Evolutionary conservation across 2,329 filamentous ascomycete genomes (phyloP), one percentile per base, ranked within the genome.

Genomic region (Apiospora koreana): DNA sequence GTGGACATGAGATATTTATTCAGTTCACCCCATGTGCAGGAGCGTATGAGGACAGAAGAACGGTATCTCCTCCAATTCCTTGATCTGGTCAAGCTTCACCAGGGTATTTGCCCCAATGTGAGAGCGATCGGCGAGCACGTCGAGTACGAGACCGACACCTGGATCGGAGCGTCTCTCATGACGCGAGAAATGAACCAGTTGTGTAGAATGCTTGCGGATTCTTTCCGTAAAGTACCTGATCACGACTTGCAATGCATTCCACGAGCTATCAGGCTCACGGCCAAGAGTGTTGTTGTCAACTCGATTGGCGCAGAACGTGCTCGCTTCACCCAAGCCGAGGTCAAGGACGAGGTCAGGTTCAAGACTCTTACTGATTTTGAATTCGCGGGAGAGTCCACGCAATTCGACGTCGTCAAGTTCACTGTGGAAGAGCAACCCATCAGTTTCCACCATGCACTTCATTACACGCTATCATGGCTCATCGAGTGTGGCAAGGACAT

Each of bases 111-210:
- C 76, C 96, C 96, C 1, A 99, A 98, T 76, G 87, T 95, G 35
- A 89, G 97, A 72, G 96, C 95, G 2, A 89, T 98, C 28, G 94
- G 95, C 21, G 96, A 98, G 78, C 96, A 99, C 79, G 93, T 99
- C 42, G 97, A 99, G 80, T 99, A 98, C 78, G 96, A 99, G 81
- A 97, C 95, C 1, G 97, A 99, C 81, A 93, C 94, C 25, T 99
- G 96, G 96, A 98, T 99, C 68, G 97, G 94, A 70, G 95, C 96
- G 3, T 97, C 95, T 8, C 87, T 98, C 67, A 93, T 99, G 70
- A 98, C 96, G 67, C 89, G 95, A 67, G 95, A 99, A 80, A 95
- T 99, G 80, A 98, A 98, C 79, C 91, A 94, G 69, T 88, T 98
- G 46, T 97, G 95, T 77, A 88, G 95, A 73, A 93, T 96, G 76